These are phyloP conservation scores for Phytophthora tubulina DNA, from an alignment of 352 stramenopile species.

Conservation along the genomic window DNA sequence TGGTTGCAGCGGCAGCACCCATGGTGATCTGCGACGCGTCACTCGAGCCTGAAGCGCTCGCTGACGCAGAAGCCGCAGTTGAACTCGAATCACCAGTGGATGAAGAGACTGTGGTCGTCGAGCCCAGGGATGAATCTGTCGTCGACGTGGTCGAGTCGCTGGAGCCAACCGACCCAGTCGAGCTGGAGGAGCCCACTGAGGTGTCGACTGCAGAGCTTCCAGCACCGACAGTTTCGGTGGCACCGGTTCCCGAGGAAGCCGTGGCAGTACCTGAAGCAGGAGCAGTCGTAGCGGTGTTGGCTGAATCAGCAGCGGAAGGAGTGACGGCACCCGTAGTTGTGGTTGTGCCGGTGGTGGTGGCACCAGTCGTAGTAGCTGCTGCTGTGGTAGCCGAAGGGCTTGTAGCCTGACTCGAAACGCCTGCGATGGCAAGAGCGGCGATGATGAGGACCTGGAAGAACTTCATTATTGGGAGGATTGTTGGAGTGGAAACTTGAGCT, in stretches of 20 bases:
- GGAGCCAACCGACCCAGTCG: neutral
- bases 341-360: neutral
- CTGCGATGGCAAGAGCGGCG: slow-evolving; percentile 36
- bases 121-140: slow-evolving; percentile 14
- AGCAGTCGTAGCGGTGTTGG: neutral
- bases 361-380: slow-evolving; percentile 5
- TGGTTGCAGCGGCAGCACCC: slow-evolving; percentile 11
- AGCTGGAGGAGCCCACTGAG: slow-evolving; percentile 19
- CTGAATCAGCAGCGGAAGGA: slow-evolving; percentile 4
- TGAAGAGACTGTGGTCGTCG: slow-evolving; percentile 14
- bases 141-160: slow-evolving; percentile 14
- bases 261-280: neutral
- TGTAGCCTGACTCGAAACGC: slow-evolving; percentile 24
- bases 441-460: slow-evolving; percentile 42
- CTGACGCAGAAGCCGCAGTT: slow-evolving; percentile 10
- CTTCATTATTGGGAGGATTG: slow-evolving; percentile 32
- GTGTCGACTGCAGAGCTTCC: slow-evolving; percentile 12
- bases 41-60: slow-evolving; percentile 29
- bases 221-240: slow-evolving; percentile 4
- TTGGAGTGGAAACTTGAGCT: slow-evolving; percentile 19
- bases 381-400: slow-evolving; percentile 2
- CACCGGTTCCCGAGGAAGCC: slow-evolving; percentile 8
- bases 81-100: slow-evolving; percentile 7
- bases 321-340: slow-evolving; percentile 10
- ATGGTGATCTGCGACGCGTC: slow-evolving; percentile 31